Percentiles rank a stretch among this genome's conserved stretches.
Conservation (phyloP, 2,329 filamentous ascomycete species). For the Aspergillus arachidicola region DNA sequence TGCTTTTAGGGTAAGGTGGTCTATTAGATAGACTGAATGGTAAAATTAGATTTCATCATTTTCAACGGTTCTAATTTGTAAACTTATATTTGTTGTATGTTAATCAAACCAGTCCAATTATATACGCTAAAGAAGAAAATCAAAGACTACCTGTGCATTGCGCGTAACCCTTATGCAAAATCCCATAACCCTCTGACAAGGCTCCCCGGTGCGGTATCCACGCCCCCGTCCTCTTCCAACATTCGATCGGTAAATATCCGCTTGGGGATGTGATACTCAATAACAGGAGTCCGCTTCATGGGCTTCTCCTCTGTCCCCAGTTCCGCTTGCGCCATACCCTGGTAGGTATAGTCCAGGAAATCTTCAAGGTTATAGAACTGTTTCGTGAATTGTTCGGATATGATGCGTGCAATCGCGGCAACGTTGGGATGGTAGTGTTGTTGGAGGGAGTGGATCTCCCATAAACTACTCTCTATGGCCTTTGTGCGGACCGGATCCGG, state of each 20-base stretch:
- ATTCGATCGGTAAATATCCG: slow-evolving; percentile 64
- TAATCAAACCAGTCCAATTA: not conserved
- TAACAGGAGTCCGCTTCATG: slow-evolving; percentile 80
- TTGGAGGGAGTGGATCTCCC: slow-evolving; percentile 91
- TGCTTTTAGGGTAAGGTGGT: not conserved
- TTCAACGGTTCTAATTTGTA: not conserved
- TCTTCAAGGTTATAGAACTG: slow-evolving; percentile 93
- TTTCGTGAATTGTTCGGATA: slow-evolving; percentile 97
- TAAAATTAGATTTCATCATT: not conserved
- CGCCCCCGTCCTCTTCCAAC: slow-evolving; percentile 43
- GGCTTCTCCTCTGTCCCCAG: slow-evolving; percentile 66
- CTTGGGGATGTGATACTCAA: slow-evolving; percentile 94
- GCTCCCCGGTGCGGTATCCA: slow-evolving; percentile 40
- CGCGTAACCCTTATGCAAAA: slow-evolving; percentile 27
- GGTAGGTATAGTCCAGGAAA: slow-evolving; percentile 92
- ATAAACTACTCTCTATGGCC: slow-evolving; percentile 89
- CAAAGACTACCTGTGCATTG: slow-evolving; percentile 5
- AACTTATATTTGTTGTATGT: not conserved
- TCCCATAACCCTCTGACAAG: slow-evolving; percentile 43
- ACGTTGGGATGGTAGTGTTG: slow-evolving; percentile 97
- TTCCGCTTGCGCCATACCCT: slow-evolving; percentile 75
- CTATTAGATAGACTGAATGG: not conserved
- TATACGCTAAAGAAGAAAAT: slow-evolving; percentile 13
- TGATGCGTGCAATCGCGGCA: slow-evolving; percentile 87
- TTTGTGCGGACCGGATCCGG: slow-evolving; percentile 79